A percentile compares a stretch with the other conserved stretches of the same genome.
These are phyloP conservation scores for Leptographium lundbergii DNA, from an alignment of 2,329 filamentous ascomycete genomes.

Conservation along the genomic window DNA sequence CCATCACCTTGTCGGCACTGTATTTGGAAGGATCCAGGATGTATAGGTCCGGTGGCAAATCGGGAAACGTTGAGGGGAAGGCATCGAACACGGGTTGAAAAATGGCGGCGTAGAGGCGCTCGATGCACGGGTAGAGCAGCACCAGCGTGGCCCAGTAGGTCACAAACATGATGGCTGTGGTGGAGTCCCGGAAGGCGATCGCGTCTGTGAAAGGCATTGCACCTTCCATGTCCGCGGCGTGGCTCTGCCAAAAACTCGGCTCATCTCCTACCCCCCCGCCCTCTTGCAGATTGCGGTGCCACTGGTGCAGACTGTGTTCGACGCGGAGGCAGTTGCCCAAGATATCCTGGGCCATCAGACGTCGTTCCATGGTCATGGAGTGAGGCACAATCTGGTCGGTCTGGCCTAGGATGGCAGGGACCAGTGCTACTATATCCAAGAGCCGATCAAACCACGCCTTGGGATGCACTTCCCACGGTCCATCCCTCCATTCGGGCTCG, in stretches of 20 bases:
- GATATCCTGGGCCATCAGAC: conserved; percentile 33
- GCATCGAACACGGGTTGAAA: conserved; percentile 30
- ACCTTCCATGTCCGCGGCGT: conserved; percentile 12
- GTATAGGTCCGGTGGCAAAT: conserved; percentile 18
- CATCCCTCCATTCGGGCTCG: conserved; percentile 34
- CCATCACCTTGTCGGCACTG: conserved; percentile 23
- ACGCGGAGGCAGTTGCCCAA: conserved; percentile 33
- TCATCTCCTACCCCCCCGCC: conserved; percentile 3
- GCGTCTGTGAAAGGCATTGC: conserved; percentile 31
- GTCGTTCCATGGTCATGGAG: conserved; percentile 27
- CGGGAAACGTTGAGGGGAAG: conserved; percentile 26
- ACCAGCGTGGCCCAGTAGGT: conserved; percentile 43
- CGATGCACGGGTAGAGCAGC: conserved; percentile 34
- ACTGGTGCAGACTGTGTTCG: conserved; percentile 34
- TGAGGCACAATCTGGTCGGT: conserved; percentile 28
- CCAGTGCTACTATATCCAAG: conserved; percentile 34
- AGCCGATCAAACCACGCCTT: conserved; percentile 38
- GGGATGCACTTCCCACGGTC: conserved; percentile 38
- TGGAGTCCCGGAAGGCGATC: conserved; percentile 31
- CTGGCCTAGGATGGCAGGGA: conserved; percentile 34
- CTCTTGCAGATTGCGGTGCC: conserved; percentile 24
- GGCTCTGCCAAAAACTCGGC: conserved; percentile 26
- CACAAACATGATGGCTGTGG: conserved; percentile 33
- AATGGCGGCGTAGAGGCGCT: conserved; percentile 29
- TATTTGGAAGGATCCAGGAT: conserved; percentile 24